These are phyloP conservation scores for Cicer judaicum DNA, from an alignment of 306 rosid genomes.

Conservation along the genomic window DNA sequence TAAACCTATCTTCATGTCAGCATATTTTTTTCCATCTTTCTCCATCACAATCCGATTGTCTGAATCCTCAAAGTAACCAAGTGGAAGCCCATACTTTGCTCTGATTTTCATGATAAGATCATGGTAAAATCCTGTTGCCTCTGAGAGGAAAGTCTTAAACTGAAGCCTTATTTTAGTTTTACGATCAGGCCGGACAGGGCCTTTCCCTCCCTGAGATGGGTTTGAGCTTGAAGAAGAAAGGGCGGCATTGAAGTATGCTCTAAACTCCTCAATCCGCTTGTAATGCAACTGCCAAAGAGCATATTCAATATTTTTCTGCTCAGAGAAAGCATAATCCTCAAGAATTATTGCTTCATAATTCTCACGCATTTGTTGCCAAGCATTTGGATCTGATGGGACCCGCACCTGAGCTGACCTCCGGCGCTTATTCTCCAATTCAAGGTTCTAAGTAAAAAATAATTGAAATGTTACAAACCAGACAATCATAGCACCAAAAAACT, in stretches of 20 bases:
- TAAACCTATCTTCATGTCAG: constrained; percentile 81
- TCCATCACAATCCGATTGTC: constrained; percentile 67
- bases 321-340: constrained; percentile 87
- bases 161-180: constrained; percentile 79
- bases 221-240: constrained; percentile 65
- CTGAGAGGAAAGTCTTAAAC: constrained; percentile 91
- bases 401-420: constrained; percentile 85
- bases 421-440: constrained; percentile 78
- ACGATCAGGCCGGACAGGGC: constrained; percentile 73
- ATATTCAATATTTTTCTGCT: constrained; percentile 78
- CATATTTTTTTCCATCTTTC: constrained; percentile 83
- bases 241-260: constrained; percentile 73
- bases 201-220: constrained; percentile 68
- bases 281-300: constrained; percentile 94
- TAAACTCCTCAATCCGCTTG: constrained; percentile 88
- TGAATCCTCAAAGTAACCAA: constrained; percentile 76
- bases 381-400: constrained; percentile 91
- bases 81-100: constrained; percentile 87
- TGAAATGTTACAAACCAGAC: constrained; percentile 11
- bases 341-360: constrained; percentile 91
- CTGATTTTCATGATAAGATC: constrained; percentile 85
- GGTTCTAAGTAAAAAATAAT: constrained; percentile 56
- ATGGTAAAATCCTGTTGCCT: constrained; percentile 95
- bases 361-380: constrained; percentile 95
- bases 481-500: background rate